Evolutionary conservation across 805 yeast genomes (phyloP), one percentile per base, ranked within the genome.

Genomic region (Zygoascus bituminiphila): DNA sequence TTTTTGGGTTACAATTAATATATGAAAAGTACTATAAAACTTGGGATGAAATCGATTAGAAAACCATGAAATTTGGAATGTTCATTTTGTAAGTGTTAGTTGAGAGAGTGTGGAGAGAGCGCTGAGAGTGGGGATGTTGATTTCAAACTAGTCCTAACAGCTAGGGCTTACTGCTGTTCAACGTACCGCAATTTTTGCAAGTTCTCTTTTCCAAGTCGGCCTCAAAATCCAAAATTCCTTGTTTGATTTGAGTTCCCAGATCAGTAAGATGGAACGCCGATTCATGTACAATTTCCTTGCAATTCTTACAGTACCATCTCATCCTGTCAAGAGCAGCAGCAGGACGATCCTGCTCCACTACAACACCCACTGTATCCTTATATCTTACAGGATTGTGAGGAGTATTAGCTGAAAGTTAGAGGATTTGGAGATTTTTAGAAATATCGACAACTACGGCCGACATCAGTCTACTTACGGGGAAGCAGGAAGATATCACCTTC

Each of bases 301-400:
- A 89, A 14, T 71, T 70, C 6, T 76, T 66, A 59, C 97, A 89
- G 62, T 89, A 89, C 96, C 96, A 89, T 57, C 96, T 74, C 58
- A 88, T 70, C 53, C 77, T 76, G 62, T 89, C 97, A 51, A 76
- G 72, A 20, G 75, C 68, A 1, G 77, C 86, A 44, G 68, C 69
- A 0, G 96, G 95, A 56, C 97, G 73, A 62, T 88, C 95, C 65
- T 89, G 96, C 60, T 89, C 97, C 15, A 89, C 84, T 1, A 89
- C 97, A 39, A 89, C 70, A 0, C 97, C 97, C 15, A 89, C 81
- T 0, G 96, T 88, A 57, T 89, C 71, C 2, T 83, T 84, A 62
- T 78, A 89, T 58, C 97, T 72, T 6, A 85, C 91, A 0, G 97
- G 97, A 57, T 82, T 84, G 64, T 89, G 97, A 1, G 97, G 97